A percentile compares a stretch with the other conserved stretches of the same genome.
phyloP scores from a whole-genome alignment of 257 asterid genomes.

The Forsythia suspensa region DNA sequence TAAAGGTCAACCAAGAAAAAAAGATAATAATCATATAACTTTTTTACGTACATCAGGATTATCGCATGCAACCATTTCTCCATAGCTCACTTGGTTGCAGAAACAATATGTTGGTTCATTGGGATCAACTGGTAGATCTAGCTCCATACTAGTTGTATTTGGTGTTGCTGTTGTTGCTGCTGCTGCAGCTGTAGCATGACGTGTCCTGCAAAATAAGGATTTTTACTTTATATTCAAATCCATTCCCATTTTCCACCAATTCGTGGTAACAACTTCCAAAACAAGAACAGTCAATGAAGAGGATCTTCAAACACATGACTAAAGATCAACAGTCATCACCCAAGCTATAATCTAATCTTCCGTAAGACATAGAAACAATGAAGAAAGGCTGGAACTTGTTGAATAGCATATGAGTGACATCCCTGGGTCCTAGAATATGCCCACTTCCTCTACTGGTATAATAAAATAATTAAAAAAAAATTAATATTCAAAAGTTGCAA shows the following conservation, averaged over 20 bases:
- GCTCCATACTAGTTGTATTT: constrained; percentile 65
- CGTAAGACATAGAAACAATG: not conserved
- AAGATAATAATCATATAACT: not conserved
- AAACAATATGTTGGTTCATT: constrained; percentile 94
- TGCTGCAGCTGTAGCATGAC: constrained; percentile 59
- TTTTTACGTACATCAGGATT: constrained; percentile 70
- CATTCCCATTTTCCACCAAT: not conserved
- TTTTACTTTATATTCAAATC: constrained; percentile 1
- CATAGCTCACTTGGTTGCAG: constrained; percentile 99
- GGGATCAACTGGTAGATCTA: constrained; percentile 95
- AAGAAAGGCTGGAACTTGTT: not conserved
- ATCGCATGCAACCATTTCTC: constrained; percentile 99
- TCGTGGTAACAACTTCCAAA: not conserved
- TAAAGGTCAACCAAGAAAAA: not conserved
- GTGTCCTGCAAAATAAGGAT: constrained; percentile 54
- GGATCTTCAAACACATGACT: not conserved
- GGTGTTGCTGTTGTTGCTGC: constrained; percentile 46
- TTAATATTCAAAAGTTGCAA: not conserved
- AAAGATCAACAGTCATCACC: not conserved
- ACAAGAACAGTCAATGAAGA: not conserved
- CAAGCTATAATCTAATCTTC: not conserved
- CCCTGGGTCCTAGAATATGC: not conserved
- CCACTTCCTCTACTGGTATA: too few species aligned
- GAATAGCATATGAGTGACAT: not conserved
- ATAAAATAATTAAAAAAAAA: too few species aligned